phyloP scores from a whole-genome alignment of 2,329 filamentous ascomycete species.

The Ophiosphaerella narmari region DNA sequence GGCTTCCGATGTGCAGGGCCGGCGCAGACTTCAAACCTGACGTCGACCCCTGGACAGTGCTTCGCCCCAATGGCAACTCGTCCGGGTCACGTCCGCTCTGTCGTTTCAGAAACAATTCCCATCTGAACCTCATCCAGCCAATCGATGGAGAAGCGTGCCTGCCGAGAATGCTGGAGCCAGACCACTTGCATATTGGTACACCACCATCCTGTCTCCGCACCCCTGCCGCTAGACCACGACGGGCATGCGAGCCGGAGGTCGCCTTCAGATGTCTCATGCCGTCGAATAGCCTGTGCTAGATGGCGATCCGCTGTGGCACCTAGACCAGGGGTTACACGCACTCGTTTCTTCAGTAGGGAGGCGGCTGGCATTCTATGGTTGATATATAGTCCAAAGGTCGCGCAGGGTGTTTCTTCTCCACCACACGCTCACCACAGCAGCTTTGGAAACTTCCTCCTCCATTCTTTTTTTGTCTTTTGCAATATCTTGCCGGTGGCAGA shows the following conservation, averaged over 20 bases:
- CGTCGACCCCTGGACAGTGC: conserved; percentile 23
- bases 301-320: conserved; percentile 31
- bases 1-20: conserved; percentile 19
- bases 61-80: conserved; percentile 18
- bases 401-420: conserved; percentile 25
- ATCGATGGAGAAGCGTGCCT: conserved; percentile 32
- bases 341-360: conserved; percentile 9
- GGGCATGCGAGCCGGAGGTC: conserved; percentile 25
- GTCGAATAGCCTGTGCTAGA: conserved; percentile 34
- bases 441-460: conserved; percentile 26
- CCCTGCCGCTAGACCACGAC: conserved; percentile 30
- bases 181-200: conserved; percentile 22
- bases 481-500: conserved; percentile 45
- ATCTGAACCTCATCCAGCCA: conserved; percentile 24
- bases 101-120: conserved; percentile 40
- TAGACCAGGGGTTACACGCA: conserved; percentile 1
- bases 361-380: conserved; percentile 3
- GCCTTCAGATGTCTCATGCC: conserved; percentile 27
- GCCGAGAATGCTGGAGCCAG: conserved; percentile 20
- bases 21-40: conserved; percentile 23
- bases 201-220: conserved; percentile 20
- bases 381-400: conserved; percentile 29
- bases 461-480: conserved; percentile 21
- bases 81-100: conserved; percentile 23
- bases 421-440: conserved; percentile 29